Evolutionary conservation across 768 basidiomycete genomes (phyloP), one percentile per base, ranked within the genome.

Genomic region (Boletus bicolor): DNA sequence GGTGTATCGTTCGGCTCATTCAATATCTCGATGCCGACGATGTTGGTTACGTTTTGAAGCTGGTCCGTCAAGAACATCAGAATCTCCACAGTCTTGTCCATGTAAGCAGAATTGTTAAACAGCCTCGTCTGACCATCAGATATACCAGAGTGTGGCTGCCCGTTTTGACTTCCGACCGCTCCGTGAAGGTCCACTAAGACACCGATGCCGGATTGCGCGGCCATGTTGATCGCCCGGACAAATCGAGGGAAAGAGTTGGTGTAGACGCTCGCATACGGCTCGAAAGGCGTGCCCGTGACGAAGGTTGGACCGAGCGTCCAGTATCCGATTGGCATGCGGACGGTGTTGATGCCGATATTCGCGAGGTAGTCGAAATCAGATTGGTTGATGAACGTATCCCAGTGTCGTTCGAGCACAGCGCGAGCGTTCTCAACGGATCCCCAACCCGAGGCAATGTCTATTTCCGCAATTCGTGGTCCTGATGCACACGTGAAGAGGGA

Each of bases 301-400:
- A 65, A 65, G 5, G 32, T 32, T n/a, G 64, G 39, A 9, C 64
- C 64, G 12, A 65, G 65, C 49, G 61, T 71, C 79, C 79, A 82
- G 61, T 78, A 78, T 37, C 85, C 75, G 24, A 89, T 82, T 2
- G 87, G 86, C 30, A 87, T 76, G 30, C 86, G 76, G 38, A 86
- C 81, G 24, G 81, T 76, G 58, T 86, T 87, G 66, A 87, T 77
- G 1, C 84, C 84, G 14, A 76, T 73, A 32, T 72, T 68, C 0
- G 75, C 75, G 19, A 91, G 76, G 76, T 84, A 87, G 4, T 73
- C 67, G 75, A 86, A 87, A 67, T 92, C 90, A 1, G 74, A 68
- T 42, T 85, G 79, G 7, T 71, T 77, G 56, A 92, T 80, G 79
- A 85, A 91, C 0, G 73, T 78, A 67, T 89, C 85, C 87, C 89